A percentile compares a stretch with the other conserved stretches of the same genome.
phyloP scores from a whole-genome alignment of 2,329 filamentous ascomycete species.

The Trichophyton verrucosum region DNA sequence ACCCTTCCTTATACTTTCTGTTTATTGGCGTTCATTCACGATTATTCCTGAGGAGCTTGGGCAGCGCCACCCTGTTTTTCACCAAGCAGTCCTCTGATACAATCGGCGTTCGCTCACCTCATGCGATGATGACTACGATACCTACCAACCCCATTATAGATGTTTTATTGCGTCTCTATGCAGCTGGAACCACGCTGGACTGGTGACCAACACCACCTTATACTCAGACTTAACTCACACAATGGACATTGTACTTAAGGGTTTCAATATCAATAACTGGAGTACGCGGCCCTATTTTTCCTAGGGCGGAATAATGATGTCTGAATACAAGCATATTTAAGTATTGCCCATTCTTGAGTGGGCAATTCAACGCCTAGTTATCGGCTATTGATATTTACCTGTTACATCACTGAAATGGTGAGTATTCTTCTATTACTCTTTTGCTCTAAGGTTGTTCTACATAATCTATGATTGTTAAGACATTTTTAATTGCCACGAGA shows the following conservation, averaged over 20 bases:
- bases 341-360: neutral
- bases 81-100: neutral
- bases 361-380: neutral
- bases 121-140: neutral
- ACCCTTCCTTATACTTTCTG: neutral
- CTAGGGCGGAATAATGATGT: neutral
- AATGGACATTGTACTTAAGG: neutral
- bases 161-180: neutral
- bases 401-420: neutral
- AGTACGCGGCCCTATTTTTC: neutral
- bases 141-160: neutral
- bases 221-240: neutral
- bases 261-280: neutral
- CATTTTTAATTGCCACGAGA: neutral
- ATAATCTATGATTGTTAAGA: neutral
- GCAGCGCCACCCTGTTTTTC: neutral
- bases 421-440: neutral
- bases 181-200: neutral
- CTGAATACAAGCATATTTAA: neutral
- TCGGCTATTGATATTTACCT: neutral
- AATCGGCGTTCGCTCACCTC: neutral
- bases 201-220: neutral
- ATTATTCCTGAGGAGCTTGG: neutral
- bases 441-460: neutral
- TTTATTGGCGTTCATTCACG: neutral